Evolutionary conservation across 116 monocot genomes (phyloP).

Genomic region (Iris pallida): DNA sequence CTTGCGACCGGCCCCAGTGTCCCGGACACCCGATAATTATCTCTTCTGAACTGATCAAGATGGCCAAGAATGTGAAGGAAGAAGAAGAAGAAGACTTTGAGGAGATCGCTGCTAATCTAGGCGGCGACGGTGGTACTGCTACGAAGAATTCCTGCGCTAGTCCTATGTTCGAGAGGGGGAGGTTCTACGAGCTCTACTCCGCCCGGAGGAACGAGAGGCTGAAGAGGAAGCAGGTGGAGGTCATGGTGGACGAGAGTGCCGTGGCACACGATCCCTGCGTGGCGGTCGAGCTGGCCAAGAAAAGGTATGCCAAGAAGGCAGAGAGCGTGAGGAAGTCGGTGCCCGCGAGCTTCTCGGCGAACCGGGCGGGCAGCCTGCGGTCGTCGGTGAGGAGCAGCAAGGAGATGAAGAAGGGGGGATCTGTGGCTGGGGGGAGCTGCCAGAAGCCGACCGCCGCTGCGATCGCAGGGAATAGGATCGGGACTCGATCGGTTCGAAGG

Average conservation of each 20-base stretch:
- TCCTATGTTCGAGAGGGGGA: conserved; percentile 32
- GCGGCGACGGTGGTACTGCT: too few relatives aligned
- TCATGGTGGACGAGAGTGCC: background rate
- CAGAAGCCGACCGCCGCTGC: background rate
- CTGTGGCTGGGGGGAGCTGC: background rate
- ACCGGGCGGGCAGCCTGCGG: conserved; percentile 10
- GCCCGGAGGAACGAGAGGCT: conserved; percentile 40
- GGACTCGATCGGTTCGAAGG: conserved; percentile 13
- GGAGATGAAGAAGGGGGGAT: conserved; percentile 25
- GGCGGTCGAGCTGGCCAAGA: conserved; percentile 26
- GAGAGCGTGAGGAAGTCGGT: conserved; percentile 40
- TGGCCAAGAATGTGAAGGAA: background rate
- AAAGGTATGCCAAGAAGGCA: conserved; percentile 25
- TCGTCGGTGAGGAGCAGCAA: conserved; percentile 42
- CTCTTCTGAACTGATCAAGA: conserved; percentile 8
- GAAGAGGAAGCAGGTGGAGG: conserved; percentile 25
- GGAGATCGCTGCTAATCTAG: background rate
- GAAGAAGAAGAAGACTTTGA: background rate
- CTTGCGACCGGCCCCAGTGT: background rate
- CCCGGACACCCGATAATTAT: background rate
- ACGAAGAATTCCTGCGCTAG: background rate
- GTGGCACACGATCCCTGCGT: conserved; percentile 18
- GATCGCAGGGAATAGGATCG: conserved; percentile 5
- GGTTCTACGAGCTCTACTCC: conserved; percentile 37
- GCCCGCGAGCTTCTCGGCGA: conserved; percentile 24